Evolutionary conservation across 371 early-diverging fungal species (phyloP).

Genomic region (Zychaea mexicana): DNA sequence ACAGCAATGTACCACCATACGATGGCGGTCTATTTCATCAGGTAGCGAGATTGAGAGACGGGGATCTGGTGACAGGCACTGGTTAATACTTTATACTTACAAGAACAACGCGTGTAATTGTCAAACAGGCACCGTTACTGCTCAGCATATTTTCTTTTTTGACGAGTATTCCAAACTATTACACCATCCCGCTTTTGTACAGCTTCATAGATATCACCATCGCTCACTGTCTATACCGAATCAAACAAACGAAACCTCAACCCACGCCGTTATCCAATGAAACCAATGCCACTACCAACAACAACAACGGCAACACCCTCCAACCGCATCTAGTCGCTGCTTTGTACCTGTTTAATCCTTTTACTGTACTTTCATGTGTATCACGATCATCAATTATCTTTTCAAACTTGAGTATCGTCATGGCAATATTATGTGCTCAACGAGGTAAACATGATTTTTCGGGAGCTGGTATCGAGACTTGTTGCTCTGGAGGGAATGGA

Average conservation of each 20-base stretch:
- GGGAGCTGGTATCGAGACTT: no score
- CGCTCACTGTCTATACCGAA: conserved; percentile 55
- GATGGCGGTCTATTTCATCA: conserved; percentile 90
- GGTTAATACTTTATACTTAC: no score
- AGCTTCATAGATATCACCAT: conserved; percentile 63
- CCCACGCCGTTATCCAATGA: neutral
- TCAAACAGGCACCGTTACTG: conserved; percentile 77
- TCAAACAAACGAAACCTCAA: conserved; percentile 19
- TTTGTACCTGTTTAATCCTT: conserved; percentile 85
- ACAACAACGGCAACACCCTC: conserved; percentile 20
- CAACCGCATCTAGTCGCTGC: conserved; percentile 49
- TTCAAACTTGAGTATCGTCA: conserved; percentile 69
- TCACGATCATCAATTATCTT: conserved; percentile 77
- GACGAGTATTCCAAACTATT: conserved; percentile 17
- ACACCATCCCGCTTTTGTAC: conserved; percentile 59
- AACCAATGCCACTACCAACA: conserved; percentile 10
- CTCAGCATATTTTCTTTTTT: conserved; percentile 71
- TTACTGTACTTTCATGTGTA: conserved; percentile 73
- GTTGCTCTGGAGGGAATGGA: neutral
- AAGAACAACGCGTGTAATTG: no score
- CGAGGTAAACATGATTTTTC: conserved; percentile 45
- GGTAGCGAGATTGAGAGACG: conserved; percentile 22
- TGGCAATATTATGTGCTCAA: conserved; percentile 68
- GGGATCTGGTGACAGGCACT: neutral
- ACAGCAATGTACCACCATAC: conserved; percentile 81